Percentiles rank a stretch among this genome's conserved stretches.
Evolutionary conservation across 306 rosid genomes (phyloP).

Genomic region (Casuarina glauca): DNA sequence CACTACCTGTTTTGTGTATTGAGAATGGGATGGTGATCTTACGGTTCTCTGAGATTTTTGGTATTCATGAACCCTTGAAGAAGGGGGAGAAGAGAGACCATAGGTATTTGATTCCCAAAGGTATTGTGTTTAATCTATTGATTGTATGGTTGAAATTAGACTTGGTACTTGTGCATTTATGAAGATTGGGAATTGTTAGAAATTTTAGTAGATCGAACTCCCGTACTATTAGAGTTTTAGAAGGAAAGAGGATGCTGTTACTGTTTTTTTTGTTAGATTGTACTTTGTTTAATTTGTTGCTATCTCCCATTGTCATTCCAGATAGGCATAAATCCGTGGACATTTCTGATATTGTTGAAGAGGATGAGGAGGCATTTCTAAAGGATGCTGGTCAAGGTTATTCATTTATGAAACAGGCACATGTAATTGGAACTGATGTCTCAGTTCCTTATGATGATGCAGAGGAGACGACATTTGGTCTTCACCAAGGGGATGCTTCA

Average conservation of each 20-base stretch:
- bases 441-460: constrained; percentile 48
- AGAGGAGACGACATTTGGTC: constrained; percentile 55
- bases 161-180: not conserved
- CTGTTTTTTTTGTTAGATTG: constrained; percentile 20
- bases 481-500: constrained; percentile 45
- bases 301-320: constrained; percentile 32
- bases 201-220: not conserved
- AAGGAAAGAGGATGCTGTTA: not conserved
- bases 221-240: not conserved
- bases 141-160: constrained; percentile 11
- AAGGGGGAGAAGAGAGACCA: constrained; percentile 84
- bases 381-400: constrained; percentile 51
- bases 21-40: constrained; percentile 84
- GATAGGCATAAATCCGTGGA: constrained; percentile 62
- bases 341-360: constrained; percentile 73
- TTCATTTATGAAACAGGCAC: constrained; percentile 45
- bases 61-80: constrained; percentile 69
- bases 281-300: constrained; percentile 24
- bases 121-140: constrained; percentile 42
- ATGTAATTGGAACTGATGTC: constrained; percentile 33
- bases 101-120: constrained; percentile 60
- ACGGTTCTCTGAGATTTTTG: constrained; percentile 92
- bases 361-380: constrained; percentile 87
- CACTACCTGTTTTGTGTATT: constrained; percentile 79
- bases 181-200: not conserved